Evolutionary conservation across 306 rosid genomes (phyloP).

Genomic region (Arachis stenosperma): DNA sequence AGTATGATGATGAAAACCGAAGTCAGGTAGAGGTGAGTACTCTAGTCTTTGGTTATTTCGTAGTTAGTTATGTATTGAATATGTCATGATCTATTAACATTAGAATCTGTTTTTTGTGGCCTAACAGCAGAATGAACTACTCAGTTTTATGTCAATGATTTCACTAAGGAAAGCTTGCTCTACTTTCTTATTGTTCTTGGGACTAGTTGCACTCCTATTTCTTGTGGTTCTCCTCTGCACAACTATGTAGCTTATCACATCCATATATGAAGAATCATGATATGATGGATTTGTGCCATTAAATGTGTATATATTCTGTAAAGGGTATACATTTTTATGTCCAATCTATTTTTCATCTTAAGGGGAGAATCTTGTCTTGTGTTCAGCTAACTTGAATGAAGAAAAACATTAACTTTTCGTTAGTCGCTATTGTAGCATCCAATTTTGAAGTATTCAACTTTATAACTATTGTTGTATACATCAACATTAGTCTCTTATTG

Average conservation of each 20-base stretch:
- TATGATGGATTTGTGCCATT: not conserved
- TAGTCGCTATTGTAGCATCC: not conserved
- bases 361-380: too few relatives aligned
- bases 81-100: not conserved
- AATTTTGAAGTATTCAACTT: not conserved
- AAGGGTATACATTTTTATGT: not conserved
- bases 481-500: not conserved
- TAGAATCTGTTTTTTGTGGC: constrained; percentile 17
- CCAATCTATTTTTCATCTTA: not conserved
- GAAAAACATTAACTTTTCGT: too few relatives aligned
- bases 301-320: not conserved
- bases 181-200: constrained; percentile 22
- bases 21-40: not conserved
- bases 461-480: not conserved
- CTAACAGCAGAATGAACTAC: constrained; percentile 28
- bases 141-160: constrained; percentile 3
- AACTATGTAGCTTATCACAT: not conserved
- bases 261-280: not conserved
- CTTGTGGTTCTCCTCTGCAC: constrained; percentile 23
- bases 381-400: too few relatives aligned
- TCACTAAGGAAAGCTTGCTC: constrained; percentile 27
- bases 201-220: constrained; percentile 29
- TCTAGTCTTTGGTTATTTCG: not conserved
- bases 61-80: not conserved
- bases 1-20: constrained; percentile 31